Conservation (phyloP, 1,284 basidiomycete species). For the Lignosus rhinocerotis region DNA sequence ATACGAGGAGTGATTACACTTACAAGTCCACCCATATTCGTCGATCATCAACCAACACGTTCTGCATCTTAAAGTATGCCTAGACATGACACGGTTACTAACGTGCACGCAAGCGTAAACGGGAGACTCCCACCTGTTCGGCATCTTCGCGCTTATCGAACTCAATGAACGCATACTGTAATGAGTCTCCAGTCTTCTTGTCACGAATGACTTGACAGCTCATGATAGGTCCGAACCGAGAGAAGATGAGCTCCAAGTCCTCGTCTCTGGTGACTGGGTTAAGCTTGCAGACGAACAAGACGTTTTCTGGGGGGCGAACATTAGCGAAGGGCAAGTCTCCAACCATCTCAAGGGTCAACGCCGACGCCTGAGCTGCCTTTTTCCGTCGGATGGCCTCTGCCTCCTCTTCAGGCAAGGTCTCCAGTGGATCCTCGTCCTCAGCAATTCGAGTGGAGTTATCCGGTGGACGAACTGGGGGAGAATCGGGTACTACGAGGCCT, state of each 20-base stretch:
- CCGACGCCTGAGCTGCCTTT: conserved; percentile 89
- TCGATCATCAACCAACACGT: conserved; percentile 97
- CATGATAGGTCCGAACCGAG: conserved; percentile 92
- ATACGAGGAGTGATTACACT: conserved; percentile 30
- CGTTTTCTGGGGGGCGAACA: conserved; percentile 96
- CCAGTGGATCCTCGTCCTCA: conserved; percentile 87
- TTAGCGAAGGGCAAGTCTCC: conserved; percentile 98
- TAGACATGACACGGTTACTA: conserved; percentile 31
- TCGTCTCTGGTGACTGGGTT: conserved; percentile 95
- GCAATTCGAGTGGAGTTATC: conserved; percentile 87
- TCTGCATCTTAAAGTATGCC: conserved; percentile 99
- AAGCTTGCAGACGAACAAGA: conserved; percentile 98
- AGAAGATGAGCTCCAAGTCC: conserved; percentile 97
- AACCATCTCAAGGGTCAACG: conserved; percentile 98
- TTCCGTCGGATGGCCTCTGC: conserved; percentile 78
- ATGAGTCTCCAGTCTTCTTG: conserved; percentile 91
- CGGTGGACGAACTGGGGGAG: conserved; percentile 77
- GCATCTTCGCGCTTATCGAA: conserved; percentile 93
- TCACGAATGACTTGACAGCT: conserved; percentile 97
- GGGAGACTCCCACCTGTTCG: conserved; percentile 69
- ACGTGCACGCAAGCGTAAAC: too few relatives aligned
- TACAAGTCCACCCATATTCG: conserved; percentile 99
- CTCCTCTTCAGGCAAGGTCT: conserved; percentile 78
- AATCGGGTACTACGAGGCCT: conserved; percentile 70
- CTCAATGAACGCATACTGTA: conserved; percentile 99